Percentiles rank a stretch among this genome's conserved stretches.
Conservation (phyloP, 805 yeast species). For the Ogataea kodamae region DNA sequence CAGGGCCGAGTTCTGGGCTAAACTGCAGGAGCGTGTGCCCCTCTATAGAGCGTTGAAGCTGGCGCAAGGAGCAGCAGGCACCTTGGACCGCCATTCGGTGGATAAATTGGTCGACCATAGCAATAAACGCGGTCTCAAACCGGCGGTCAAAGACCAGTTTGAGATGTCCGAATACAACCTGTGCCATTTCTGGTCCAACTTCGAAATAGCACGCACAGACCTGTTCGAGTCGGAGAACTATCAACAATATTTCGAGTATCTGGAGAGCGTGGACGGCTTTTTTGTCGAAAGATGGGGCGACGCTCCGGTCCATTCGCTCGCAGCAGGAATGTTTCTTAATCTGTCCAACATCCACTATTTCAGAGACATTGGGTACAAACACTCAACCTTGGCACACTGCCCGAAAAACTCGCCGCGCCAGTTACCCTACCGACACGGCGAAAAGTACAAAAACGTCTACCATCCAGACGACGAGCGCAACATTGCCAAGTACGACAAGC, state of each 20-base stretch:
- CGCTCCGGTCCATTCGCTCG: constrained; percentile 91
- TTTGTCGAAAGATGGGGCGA: constrained; percentile 96
- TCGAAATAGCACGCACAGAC: constrained; percentile 84
- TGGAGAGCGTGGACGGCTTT: constrained; percentile 79
- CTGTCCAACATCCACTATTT: constrained; percentile 79
- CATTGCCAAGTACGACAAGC: constrained; percentile 33
- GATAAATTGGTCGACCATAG: constrained; percentile 39
- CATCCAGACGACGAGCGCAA: constrained; percentile 34
- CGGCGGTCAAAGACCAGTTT: constrained; percentile 49
- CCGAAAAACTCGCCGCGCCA: constrained; percentile 65
- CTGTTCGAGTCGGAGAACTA: constrained; percentile 66
- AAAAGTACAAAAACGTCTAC: constrained; percentile 33
- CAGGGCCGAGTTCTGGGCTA: constrained; percentile 26
- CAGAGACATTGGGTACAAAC: constrained; percentile 87
- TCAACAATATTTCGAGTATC: constrained; percentile 58
- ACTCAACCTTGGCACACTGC: constrained; percentile 79
- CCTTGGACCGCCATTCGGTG: constrained; percentile 33
- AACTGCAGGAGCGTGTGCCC: constrained; percentile 26
- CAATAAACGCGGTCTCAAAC: constrained; percentile 30
- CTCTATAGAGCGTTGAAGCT: constrained; percentile 23
- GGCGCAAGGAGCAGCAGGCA: constrained; percentile 16
- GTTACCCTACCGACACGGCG: constrained; percentile 38
- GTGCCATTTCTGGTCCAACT: constrained; percentile 92
- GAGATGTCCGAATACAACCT: constrained; percentile 67
- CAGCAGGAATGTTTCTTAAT: constrained; percentile 70